These are phyloP conservation scores for Trichoderma virens DNA, from an alignment of 495 filamentous ascomycete species.

Conservation along the genomic window DNA sequence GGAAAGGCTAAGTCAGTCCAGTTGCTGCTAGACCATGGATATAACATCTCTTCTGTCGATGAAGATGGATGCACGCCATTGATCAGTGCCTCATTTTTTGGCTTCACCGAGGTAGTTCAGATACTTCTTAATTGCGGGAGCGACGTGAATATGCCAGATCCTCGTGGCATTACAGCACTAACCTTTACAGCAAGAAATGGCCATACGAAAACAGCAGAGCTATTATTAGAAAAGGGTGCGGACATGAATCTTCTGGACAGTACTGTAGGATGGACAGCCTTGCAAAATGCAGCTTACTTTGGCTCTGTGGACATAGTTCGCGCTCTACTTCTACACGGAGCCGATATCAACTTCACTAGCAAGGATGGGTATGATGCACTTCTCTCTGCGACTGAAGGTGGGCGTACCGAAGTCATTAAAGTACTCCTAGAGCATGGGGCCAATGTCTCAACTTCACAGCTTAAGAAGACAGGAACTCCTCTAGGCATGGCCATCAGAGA, in stretches of 20 bases:
- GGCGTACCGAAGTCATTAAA: background rate
- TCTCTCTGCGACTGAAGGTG: background rate
- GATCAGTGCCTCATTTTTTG: background rate
- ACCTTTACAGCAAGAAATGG: background rate
- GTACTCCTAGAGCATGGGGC: background rate
- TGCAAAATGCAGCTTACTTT: conserved; percentile 11
- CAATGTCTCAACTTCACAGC: background rate
- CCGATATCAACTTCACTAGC: background rate
- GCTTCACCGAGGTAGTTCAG: background rate
- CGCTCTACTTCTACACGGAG: conserved; percentile 12
- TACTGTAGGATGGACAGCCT: conserved; percentile 6
- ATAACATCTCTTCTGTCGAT: conserved; percentile 10
- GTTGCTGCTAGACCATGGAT: no score
- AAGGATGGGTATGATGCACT: background rate
- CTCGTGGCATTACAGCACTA: background rate
- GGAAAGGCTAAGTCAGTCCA: no score
- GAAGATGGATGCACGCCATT: background rate
- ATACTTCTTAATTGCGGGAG: background rate
- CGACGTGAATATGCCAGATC: background rate
- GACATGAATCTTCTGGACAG: conserved; percentile 3
- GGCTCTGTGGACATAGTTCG: conserved; percentile 11
- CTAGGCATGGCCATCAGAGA: background rate
- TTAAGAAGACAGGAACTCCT: background rate
- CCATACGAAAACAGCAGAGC: background rate
- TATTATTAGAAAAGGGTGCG: conserved; percentile 14